Percentiles rank a stretch among this genome's conserved stretches.
Evolutionary conservation across 1,139 yeast genomes (phyloP).

Genomic region (Geotrichum carabidarum): DNA sequence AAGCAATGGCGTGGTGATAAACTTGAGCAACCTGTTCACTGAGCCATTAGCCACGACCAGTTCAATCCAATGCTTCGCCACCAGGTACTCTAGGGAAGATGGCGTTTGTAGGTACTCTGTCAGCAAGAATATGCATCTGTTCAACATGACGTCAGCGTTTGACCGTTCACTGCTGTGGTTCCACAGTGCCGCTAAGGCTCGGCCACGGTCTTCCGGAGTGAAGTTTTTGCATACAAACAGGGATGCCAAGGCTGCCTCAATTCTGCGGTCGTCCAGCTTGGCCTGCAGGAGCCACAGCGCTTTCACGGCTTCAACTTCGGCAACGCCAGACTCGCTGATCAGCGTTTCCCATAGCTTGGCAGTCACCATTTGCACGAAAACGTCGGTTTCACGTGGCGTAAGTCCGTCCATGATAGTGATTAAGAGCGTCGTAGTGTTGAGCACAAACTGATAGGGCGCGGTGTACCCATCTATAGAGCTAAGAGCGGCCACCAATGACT

Average conservation of each 20-base stretch:
- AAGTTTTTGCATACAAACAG: constrained; percentile 27
- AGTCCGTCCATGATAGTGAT: constrained; percentile 36
- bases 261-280: constrained; percentile 32
- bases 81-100: constrained; percentile 27
- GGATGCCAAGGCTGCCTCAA: constrained; percentile 39
- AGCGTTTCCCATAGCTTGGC: constrained; percentile 31
- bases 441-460: constrained; percentile 31
- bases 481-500: constrained; percentile 35
- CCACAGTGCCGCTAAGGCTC: constrained; percentile 43
- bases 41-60: constrained; percentile 51
- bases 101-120: constrained; percentile 55
- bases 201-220: constrained; percentile 25
- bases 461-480: constrained; percentile 23
- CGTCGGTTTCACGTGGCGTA: constrained; percentile 24
- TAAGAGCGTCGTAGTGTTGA: constrained; percentile 48
- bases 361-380: constrained; percentile 21
- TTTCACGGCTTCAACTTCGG: constrained; percentile 60
- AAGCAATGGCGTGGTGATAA: constrained; percentile 50
- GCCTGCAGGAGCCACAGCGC: constrained; percentile 40
- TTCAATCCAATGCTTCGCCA: constrained; percentile 55
- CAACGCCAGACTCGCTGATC: constrained; percentile 45
- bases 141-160: constrained; percentile 45
- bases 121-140: constrained; percentile 62
- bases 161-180: constrained; percentile 39
- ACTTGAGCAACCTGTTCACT: constrained; percentile 54